Evolutionary conservation across 163 green algal genomes (phyloP), one percentile per base, ranked within the genome.

Genomic region (Chlamydomonas reinhardtii): DNA sequence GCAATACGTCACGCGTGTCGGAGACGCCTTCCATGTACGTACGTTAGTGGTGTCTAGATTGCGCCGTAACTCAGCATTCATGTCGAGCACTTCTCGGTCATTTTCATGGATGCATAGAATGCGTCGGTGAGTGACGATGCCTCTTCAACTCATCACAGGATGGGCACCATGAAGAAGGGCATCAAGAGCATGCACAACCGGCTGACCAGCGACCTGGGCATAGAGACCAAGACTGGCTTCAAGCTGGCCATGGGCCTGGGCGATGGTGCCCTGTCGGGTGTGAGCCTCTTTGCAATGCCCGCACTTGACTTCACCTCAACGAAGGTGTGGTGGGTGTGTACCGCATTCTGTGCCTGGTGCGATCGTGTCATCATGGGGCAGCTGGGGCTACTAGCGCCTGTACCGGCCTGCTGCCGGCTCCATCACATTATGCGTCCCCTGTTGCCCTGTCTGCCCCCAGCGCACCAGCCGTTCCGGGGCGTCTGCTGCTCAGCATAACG

Each of bases 271-370:
- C 86, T 90, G 61, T 37, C 88, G 22, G 88, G 37, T 8, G 34
- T 92, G 16, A 86, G 78, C 69, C 66, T 92, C 22, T 90, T 90
- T 9, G 56, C 74, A 34, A 85, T 88, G 84, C 88, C 88, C 16
- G 79, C 66, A 9, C 64, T 92, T 68, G 74, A 76, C 78, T 77
- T 85, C 48, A 75, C 76, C 6, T 31, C 77, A 4, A 76, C 64
- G 8, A 84, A 68, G 77, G 77, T 84, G 68, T 32, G 77, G 8
- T 5, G 2, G 54, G 39, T 48, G 39, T 48, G n/a, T n/a, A n/a
- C n/a, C 8, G 39, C 39, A 48, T 8, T 4, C 35, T 39, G 43
- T 15, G 34, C 11, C 61, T 32, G 70, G 9, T n/a, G n/a, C 20
- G 35, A 76, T 31, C 31, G 39, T 29, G 0, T 25, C 9, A 16